Evolutionary conservation across 306 rosid genomes (phyloP).

Genomic region (Cajanus cajan): DNA sequence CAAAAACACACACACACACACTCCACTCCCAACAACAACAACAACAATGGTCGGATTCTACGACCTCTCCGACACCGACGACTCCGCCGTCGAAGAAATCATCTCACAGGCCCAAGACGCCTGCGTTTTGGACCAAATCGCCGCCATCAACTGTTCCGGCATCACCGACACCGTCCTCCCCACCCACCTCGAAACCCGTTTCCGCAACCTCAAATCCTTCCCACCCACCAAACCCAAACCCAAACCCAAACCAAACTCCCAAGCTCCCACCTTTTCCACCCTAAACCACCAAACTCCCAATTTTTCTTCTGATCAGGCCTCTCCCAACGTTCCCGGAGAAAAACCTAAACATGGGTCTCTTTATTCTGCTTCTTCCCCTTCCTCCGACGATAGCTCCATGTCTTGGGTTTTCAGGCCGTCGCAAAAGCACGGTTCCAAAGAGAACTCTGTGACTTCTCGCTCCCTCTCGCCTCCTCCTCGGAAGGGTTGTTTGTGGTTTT

Average conservation of each 20-base stretch:
- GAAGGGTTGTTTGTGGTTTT: slow-evolving; percentile 73
- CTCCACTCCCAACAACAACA: background rate
- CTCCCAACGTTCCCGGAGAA: background rate
- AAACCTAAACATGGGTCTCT: slow-evolving; percentile 32
- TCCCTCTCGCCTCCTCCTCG: slow-evolving; percentile 70
- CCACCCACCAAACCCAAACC: slow-evolving; percentile 41
- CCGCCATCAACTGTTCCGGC: slow-evolving; percentile 73
- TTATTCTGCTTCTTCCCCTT: slow-evolving; percentile 33
- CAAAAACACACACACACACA: background rate
- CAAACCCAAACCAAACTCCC: background rate
- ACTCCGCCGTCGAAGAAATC: slow-evolving; percentile 63
- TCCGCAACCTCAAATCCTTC: slow-evolving; percentile 73
- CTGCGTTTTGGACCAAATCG: slow-evolving; percentile 62
- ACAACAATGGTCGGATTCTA: slow-evolving; percentile 56
- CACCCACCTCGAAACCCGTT: slow-evolving; percentile 75
- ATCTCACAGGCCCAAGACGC: slow-evolving; percentile 71
- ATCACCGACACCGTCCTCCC: slow-evolving; percentile 64
- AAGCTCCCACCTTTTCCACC: slow-evolving; percentile 1
- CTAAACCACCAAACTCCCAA: background rate
- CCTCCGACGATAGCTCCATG: slow-evolving; percentile 45
- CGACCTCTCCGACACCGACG: slow-evolving; percentile 67
- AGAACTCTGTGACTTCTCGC: slow-evolving; percentile 16
- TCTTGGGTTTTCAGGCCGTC: slow-evolving; percentile 36
- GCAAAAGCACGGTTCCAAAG: background rate
- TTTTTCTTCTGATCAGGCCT: slow-evolving; percentile 33